These are phyloP conservation scores for Mortierella sp. DNA, from an alignment of 371 early-diverging fungal species.

Conservation along the genomic window DNA sequence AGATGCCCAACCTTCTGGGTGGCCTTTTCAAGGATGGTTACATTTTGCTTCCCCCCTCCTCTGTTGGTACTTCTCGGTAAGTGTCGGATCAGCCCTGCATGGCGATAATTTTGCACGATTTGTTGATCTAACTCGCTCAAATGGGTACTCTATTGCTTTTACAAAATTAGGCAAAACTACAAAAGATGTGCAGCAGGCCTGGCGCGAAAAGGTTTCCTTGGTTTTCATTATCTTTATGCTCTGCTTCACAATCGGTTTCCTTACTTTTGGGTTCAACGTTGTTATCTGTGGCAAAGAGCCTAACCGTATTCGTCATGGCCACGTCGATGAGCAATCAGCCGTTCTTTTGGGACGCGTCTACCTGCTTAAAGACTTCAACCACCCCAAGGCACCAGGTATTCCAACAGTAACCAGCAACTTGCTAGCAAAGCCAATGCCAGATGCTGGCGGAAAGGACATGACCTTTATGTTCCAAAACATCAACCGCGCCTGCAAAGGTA, in stretches of 20 bases:
- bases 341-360: slow-evolving; percentile 70
- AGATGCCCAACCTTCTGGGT: slow-evolving; percentile 39
- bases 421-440: slow-evolving; percentile 67
- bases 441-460: slow-evolving; percentile 81
- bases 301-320: slow-evolving; percentile 65
- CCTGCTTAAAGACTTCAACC: slow-evolving; percentile 62
- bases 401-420: slow-evolving; percentile 62
- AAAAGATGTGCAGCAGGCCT: slow-evolving; percentile 79
- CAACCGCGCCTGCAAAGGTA: slow-evolving; percentile 68
- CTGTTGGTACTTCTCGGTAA: slow-evolving; percentile 62
- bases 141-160: background rate
- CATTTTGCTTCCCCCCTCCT: slow-evolving; percentile 68
- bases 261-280: slow-evolving; percentile 81
- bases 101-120: no score
- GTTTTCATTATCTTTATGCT: slow-evolving; percentile 77
- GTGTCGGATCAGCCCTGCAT: background rate
- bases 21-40: slow-evolving; percentile 65
- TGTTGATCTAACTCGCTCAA: slow-evolving; percentile 3
- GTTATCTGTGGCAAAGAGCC: slow-evolving; percentile 70
- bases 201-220: slow-evolving; percentile 88
- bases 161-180: slow-evolving; percentile 62
- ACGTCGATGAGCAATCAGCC: slow-evolving; percentile 60
- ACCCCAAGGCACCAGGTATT: slow-evolving; percentile 62
- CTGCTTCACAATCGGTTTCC: slow-evolving; percentile 80
- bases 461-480: slow-evolving; percentile 84